Evolutionary conservation across 2,329 filamentous ascomycete genomes (phyloP).

Genomic region (Dendrostoma leiphaemia): DNA sequence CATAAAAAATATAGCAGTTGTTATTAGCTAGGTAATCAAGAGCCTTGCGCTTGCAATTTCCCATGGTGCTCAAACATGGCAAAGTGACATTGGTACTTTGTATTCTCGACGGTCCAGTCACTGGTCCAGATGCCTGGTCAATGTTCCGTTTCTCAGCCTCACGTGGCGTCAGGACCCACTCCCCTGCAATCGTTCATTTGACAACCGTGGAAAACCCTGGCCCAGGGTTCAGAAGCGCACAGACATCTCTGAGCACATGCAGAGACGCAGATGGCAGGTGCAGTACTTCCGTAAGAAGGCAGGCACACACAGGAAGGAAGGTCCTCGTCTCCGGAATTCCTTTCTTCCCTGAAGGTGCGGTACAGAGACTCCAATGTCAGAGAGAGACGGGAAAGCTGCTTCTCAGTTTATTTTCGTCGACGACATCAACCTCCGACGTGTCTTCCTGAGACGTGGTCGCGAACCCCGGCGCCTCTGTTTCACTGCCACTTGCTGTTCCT

Average conservation of each 20-base stretch:
- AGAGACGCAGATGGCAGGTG: too few relatives aligned
- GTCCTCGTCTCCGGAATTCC: too few relatives aligned
- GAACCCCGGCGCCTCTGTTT: neutral
- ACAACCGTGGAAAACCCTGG: neutral
- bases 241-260: neutral
- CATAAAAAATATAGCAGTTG: too few relatives aligned
- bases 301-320: too few relatives aligned
- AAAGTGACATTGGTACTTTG: slow-evolving; percentile 20
- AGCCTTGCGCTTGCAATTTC: neutral
- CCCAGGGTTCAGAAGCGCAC: neutral
- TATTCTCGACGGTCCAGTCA: too few relatives aligned
- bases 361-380: too few relatives aligned
- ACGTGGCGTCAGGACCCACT: slow-evolving; percentile 6
- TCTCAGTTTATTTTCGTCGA: neutral
- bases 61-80: slow-evolving; percentile 12
- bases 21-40: too few relatives aligned
- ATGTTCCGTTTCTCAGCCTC: neutral
- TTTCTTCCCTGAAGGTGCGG: too few relatives aligned
- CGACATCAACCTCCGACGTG: neutral
- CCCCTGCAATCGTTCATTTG: neutral
- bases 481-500: neutral
- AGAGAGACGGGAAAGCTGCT: too few relatives aligned
- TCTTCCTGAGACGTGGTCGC: neutral
- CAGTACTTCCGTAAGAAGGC: too few relatives aligned
- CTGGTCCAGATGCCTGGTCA: too few relatives aligned